Percentiles rank a stretch among this genome's conserved stretches.
These are phyloP conservation scores for Dactylellina cionopaga DNA, from an alignment of 2,329 filamentous ascomycete species.

Conservation along the genomic window DNA sequence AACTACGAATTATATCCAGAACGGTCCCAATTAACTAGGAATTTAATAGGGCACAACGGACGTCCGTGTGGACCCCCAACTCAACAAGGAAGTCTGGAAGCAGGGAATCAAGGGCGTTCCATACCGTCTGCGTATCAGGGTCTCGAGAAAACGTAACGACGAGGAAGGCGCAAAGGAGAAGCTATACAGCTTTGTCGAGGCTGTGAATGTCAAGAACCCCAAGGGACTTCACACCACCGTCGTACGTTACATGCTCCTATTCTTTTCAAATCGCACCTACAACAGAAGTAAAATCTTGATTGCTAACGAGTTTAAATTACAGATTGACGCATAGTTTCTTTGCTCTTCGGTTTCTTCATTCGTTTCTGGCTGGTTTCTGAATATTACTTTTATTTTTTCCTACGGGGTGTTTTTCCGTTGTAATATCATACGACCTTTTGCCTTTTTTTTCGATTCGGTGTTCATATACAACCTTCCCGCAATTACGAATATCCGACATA, in stretches of 20 bases:
- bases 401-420: slow-evolving; percentile 26
- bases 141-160: slow-evolving; percentile 99
- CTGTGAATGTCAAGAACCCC: slow-evolving; percentile 98
- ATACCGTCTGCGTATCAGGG: slow-evolving; percentile 95
- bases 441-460: slow-evolving; percentile 47
- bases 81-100: slow-evolving; percentile 99
- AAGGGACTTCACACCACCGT: slow-evolving; percentile 95
- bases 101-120: slow-evolving; percentile 98
- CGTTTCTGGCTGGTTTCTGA: slow-evolving; percentile 50
- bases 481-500: slow-evolving; percentile 16
- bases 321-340: slow-evolving; percentile 45
- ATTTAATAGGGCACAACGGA: slow-evolving; percentile 84
- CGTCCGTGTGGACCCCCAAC: slow-evolving; percentile 95
- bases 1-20: background rate
- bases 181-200: slow-evolving; percentile 99
- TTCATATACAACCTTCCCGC: slow-evolving; percentile 49
- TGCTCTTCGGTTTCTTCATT: slow-evolving; percentile 17
- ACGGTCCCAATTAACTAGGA: slow-evolving; percentile 9
- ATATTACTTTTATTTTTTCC: slow-evolving; percentile 35
- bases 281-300: background rate
- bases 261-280: no score
- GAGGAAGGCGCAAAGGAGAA: slow-evolving; percentile 99
- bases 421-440: slow-evolving; percentile 40
- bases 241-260: slow-evolving; percentile 64
- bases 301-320: background rate